phyloP scores from a whole-genome alignment of 257 asterid genomes.

The Rubia yunnanensis region DNA sequence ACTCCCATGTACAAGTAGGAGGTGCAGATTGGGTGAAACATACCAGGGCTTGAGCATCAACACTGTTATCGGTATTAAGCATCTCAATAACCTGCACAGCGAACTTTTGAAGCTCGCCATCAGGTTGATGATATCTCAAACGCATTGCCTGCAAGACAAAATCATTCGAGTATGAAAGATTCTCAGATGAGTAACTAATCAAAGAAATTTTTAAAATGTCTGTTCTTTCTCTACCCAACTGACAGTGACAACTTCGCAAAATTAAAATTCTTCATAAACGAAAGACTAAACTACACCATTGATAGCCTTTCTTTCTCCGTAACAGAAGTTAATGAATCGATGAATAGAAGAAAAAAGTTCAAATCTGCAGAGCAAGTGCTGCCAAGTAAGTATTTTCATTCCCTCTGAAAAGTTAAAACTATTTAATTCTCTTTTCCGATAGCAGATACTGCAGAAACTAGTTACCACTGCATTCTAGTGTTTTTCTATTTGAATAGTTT shows the following conservation, averaged over 20 bases:
- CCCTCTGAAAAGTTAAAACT: background rate
- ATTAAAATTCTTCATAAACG: background rate
- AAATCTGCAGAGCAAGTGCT: background rate
- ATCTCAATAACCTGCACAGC: slow-evolving; percentile 69
- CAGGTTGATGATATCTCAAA: slow-evolving; percentile 77
- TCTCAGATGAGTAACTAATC: background rate
- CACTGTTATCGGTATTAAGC: slow-evolving; percentile 59
- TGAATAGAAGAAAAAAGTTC: background rate
- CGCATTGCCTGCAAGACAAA: slow-evolving; percentile 64
- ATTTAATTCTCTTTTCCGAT: background rate
- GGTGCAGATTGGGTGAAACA: slow-evolving; percentile 14
- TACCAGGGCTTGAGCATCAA: slow-evolving; percentile 98
- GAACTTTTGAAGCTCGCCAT: slow-evolving; percentile 76
- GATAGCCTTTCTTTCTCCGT: background rate
- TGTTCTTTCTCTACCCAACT: background rate
- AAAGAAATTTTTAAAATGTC: background rate
- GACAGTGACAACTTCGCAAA: background rate
- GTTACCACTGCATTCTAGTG: background rate
- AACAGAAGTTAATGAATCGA: background rate
- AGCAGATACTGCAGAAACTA: background rate
- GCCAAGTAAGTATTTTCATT: background rate
- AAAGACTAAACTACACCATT: background rate
- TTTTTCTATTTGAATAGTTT: background rate
- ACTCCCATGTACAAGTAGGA: slow-evolving; percentile 9
- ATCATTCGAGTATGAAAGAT: slow-evolving; percentile 10